Percentiles rank a stretch among this genome's conserved stretches.
phyloP scores from a whole-genome alignment of 1,284 basidiomycete genomes.

The Boletus smithii region DNA sequence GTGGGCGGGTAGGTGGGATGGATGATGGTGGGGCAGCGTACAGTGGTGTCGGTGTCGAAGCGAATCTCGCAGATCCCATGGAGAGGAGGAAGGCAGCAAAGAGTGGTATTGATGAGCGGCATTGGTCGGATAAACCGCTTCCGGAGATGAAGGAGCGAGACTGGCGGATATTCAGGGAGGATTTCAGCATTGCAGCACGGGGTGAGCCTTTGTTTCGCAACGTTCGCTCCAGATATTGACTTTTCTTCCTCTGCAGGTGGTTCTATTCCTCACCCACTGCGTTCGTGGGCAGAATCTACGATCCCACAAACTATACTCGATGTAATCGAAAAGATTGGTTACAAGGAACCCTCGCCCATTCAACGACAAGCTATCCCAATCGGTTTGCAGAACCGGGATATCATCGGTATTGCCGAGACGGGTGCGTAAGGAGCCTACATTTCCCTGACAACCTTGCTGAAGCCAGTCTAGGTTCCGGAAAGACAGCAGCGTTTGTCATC shows the following conservation, averaged over 20 bases:
- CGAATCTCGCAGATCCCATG: conserved; percentile 72
- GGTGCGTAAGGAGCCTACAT: conserved; percentile 44
- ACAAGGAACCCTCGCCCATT: conserved; percentile 95
- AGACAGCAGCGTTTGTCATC: conserved; percentile 99
- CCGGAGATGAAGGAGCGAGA: conserved; percentile 96
- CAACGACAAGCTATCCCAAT: conserved; percentile 98
- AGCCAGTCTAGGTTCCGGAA: conserved; percentile 80
- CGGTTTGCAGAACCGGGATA: conserved; percentile 91
- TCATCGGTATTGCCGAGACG: conserved; percentile 98
- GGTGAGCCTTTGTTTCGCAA: conserved; percentile 44
- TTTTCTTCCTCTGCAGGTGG: conserved; percentile 57
- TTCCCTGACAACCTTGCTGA: conserved; percentile 7
- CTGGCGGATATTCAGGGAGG: conserved; percentile 98
- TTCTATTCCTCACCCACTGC: conserved; percentile 86
- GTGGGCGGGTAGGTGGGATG: conserved; percentile 80
- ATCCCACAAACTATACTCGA: conserved; percentile 81
- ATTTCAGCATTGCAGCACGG: conserved; percentile 92
- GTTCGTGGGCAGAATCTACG: conserved; percentile 86
- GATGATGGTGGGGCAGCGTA: conserved; percentile 58
- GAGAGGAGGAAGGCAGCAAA: conserved; percentile 82
- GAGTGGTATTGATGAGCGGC: conserved; percentile 83
- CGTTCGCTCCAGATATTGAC: background rate
- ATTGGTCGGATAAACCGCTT: conserved; percentile 96
- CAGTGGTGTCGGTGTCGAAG: conserved; percentile 34
- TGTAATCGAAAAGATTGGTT: conserved; percentile 88